These are phyloP conservation scores for Exutisphaerella laricina DNA, from an alignment of 2,329 filamentous ascomycete genomes.

Conservation along the genomic window DNA sequence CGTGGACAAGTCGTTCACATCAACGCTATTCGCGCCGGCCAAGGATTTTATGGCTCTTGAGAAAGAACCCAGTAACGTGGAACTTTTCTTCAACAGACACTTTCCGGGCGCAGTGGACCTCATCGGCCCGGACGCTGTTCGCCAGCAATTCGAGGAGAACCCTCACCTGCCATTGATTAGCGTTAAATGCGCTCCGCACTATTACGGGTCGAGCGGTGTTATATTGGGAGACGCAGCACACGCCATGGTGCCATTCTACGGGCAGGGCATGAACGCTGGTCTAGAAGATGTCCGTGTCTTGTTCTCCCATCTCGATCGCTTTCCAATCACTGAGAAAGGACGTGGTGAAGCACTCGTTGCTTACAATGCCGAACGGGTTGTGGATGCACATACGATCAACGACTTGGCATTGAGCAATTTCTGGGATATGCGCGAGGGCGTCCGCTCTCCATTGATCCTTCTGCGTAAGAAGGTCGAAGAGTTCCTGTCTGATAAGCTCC, in stretches of 20 bases:
- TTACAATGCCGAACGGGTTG: conserved; percentile 68
- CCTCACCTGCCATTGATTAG: conserved; percentile 89
- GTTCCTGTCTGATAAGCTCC: conserved; percentile 67
- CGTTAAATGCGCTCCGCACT: conserved; percentile 87
- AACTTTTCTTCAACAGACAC: conserved; percentile 70
- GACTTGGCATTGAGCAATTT: conserved; percentile 89
- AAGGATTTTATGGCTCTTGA: conserved; percentile 64
- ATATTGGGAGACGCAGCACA: conserved; percentile 93
- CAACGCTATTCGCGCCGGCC: conserved; percentile 82
- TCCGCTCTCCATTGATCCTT: conserved; percentile 70
- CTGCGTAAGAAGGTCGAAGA: conserved; percentile 85
- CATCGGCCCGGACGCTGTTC: conserved; percentile 62
- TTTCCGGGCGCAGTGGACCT: conserved; percentile 77
- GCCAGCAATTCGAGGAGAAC: conserved; percentile 70
- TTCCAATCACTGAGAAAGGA: conserved; percentile 43
- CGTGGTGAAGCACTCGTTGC: conserved; percentile 54
- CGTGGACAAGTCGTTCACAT: conserved; percentile 88
- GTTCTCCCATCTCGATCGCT: conserved; percentile 72
- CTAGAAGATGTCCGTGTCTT: conserved; percentile 89
- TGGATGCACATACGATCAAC: conserved; percentile 84
- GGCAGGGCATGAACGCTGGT: conserved; percentile 95
- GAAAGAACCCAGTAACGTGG: conserved; percentile 53
- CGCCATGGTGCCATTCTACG: conserved; percentile 98
- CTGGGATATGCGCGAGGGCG: conserved; percentile 83
- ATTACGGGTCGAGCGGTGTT: conserved; percentile 69